phyloP scores from a whole-genome alignment of 257 asterid genomes.

The Solanum rostratum region DNA sequence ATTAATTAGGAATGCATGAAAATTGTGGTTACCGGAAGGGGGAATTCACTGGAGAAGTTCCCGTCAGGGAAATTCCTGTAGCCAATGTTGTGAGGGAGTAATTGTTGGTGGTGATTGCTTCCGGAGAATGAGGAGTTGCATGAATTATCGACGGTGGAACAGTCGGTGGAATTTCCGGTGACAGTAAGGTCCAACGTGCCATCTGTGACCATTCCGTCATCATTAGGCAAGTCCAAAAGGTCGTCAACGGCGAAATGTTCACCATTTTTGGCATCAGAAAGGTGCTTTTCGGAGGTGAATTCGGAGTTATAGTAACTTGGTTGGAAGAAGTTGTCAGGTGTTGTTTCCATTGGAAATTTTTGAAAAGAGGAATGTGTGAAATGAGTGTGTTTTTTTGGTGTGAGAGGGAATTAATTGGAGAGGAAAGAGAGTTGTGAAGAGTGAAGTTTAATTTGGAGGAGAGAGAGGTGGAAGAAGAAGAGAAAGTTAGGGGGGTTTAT shows the following conservation, averaged over 20 bases:
- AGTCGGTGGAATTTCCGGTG: conserved; percentile 17
- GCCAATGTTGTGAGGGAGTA: conserved; percentile 14
- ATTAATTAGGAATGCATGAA: not conserved
- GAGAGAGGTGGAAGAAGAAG: conserved; percentile 6
- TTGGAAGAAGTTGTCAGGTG: conserved; percentile 35
- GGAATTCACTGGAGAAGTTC: conserved; percentile 54
- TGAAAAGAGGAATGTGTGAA: not conserved
- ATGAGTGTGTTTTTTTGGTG: conserved; percentile 5
- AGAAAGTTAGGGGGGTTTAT: conserved; percentile 40
- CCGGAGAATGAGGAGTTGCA: conserved; percentile 47
- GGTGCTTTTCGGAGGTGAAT: conserved; percentile 23
- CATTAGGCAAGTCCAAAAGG: conserved; percentile 68
- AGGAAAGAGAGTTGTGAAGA: conserved; percentile 13
- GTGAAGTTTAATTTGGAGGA: conserved; percentile 6
- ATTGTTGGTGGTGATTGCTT: conserved; percentile 13
- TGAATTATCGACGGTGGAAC: conserved; percentile 33
- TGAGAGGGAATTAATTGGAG: conserved; percentile 6
- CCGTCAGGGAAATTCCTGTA: conserved; percentile 28
- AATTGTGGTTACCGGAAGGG: conserved; percentile 48
- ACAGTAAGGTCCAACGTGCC: conserved; percentile 13
- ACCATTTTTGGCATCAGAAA: conserved; percentile 26
- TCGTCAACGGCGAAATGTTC: conserved; percentile 72
- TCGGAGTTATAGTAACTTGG: conserved; percentile 20
- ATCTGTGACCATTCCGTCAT: conserved; percentile 27
- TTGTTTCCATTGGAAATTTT: conserved; percentile 34